A percentile compares a stretch with the other conserved stretches of the same genome.
Evolutionary conservation across 257 asterid species (phyloP).

Genomic region (Gardenia jasminoides): DNA sequence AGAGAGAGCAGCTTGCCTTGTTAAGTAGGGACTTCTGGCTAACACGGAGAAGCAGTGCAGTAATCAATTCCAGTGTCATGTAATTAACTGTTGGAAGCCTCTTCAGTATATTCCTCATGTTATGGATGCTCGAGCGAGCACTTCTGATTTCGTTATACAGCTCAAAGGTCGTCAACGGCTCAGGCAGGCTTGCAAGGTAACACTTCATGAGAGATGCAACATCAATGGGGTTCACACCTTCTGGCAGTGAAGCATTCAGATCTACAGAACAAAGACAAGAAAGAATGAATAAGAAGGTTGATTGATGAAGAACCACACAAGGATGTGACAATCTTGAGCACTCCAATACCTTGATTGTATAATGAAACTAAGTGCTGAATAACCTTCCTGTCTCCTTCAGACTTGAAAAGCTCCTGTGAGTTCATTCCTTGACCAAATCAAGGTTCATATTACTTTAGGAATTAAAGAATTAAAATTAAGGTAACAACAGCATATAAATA

Average conservation of each 20-base stretch:
- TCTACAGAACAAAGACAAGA: constrained; percentile 41
- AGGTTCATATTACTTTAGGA: constrained; percentile 6
- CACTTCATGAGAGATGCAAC: constrained; percentile 82
- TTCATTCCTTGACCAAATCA: constrained; percentile 55
- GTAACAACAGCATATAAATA: not conserved
- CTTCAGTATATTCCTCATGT: constrained; percentile 72
- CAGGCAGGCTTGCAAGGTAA: constrained; percentile 88
- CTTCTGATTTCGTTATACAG: constrained; percentile 61
- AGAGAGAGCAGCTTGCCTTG: constrained; percentile 46
- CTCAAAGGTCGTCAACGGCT: constrained; percentile 80
- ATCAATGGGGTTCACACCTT: constrained; percentile 59
- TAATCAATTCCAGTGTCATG: constrained; percentile 83
- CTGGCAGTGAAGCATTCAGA: constrained; percentile 68
- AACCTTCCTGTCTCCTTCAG: constrained; percentile 77
- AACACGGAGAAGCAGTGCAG: constrained; percentile 72
- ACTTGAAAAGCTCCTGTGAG: constrained; percentile 66
- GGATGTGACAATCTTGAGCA: constrained; percentile 5
- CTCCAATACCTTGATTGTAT: constrained; percentile 71
- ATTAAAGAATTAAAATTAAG: not conserved
- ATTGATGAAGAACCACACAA: constrained; percentile 10
- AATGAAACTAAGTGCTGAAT: constrained; percentile 64
- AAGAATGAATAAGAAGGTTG: constrained; percentile 6
- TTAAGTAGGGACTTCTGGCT: constrained; percentile 83
- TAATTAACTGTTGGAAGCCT: constrained; percentile 81
- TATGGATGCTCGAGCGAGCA: constrained; percentile 63